Evolutionary conservation across 352 stramenopile genomes (phyloP).

Genomic region (Phytopythium mirpurense): DNA sequence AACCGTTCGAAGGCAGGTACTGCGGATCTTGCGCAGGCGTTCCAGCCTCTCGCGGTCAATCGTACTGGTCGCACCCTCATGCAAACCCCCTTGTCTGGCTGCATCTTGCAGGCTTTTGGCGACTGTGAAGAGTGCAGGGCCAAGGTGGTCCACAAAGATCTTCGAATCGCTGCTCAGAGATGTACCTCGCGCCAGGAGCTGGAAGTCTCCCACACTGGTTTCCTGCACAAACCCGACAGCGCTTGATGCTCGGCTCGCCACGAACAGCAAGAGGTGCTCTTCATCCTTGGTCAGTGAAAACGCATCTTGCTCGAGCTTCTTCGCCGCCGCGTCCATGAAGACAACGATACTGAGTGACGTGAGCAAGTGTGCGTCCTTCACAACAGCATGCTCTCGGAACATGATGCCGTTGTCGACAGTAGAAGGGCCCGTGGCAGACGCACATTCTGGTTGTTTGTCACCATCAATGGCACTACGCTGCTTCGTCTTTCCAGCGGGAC

Average conservation of each 20-base stretch:
- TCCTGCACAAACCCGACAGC: constrained; percentile 12
- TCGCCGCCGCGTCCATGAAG: constrained; percentile 8
- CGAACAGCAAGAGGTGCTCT: constrained; percentile 15
- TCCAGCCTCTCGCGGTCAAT: constrained; percentile 1
- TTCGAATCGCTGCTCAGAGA: constrained; percentile 12
- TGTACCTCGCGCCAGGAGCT: constrained; percentile 11
- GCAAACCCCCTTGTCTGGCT: background rate
- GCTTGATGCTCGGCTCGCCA: constrained; percentile 9
- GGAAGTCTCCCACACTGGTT: constrained; percentile 5
- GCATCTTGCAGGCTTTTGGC: constrained; percentile 5
- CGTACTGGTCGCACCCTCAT: background rate
- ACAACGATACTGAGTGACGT: constrained; percentile 11
- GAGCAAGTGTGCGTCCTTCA: constrained; percentile 14
- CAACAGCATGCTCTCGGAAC: constrained; percentile 14
- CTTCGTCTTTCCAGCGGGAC: constrained; percentile 10
- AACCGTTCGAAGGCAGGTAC: constrained; percentile 13
- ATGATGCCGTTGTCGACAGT: constrained; percentile 5
- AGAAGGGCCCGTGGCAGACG: background rate
- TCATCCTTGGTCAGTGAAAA: constrained; percentile 13
- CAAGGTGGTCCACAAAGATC: constrained; percentile 16
- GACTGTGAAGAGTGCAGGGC: constrained; percentile 13
- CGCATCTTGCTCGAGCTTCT: constrained; percentile 5
- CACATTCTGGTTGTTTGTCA: background rate
- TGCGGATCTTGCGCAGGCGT: constrained; percentile 8
- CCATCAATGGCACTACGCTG: background rate